phyloP scores from a whole-genome alignment of 2,329 filamentous ascomycete genomes.

The Verticillium zaregamsianum region DNA sequence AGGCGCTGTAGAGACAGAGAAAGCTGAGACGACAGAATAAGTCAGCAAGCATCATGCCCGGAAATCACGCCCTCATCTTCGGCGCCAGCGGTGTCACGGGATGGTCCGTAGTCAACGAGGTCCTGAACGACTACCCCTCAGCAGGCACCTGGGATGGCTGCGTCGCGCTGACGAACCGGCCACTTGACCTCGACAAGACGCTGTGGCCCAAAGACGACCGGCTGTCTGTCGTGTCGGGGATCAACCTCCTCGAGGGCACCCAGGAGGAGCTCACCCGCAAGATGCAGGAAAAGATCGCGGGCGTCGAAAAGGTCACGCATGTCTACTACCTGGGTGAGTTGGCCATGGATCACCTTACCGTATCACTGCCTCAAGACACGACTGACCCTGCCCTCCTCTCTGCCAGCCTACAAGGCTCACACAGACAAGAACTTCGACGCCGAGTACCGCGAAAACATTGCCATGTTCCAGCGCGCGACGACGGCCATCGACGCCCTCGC shows the following conservation, averaged over 20 bases:
- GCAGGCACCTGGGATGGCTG: constrained; percentile 15
- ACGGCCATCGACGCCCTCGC: constrained; percentile 27
- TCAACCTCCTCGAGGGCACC: constrained; percentile 33
- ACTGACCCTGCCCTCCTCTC: neutral
- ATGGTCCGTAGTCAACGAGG: constrained; percentile 16
- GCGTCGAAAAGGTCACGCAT: constrained; percentile 34
- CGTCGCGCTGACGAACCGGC: constrained; percentile 18
- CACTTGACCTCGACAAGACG: constrained; percentile 21
- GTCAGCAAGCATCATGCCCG: neutral
- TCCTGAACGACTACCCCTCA: constrained; percentile 16
- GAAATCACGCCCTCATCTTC: constrained; percentile 12
- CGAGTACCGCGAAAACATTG: constrained; percentile 32
- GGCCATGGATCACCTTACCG: neutral
- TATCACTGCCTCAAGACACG: neutral
- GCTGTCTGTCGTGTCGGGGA: constrained; percentile 34
- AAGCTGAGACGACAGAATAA: neutral
- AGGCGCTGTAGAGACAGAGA: neutral
- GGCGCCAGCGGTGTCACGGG: constrained; percentile 15
- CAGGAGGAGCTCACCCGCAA: constrained; percentile 31
- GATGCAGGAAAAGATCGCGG: constrained; percentile 25
- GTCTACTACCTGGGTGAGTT: constrained; percentile 33
- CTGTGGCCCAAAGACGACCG: constrained; percentile 33
- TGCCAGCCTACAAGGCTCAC: constrained; percentile 33
- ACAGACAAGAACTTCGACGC: constrained; percentile 25
- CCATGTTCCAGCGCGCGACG: constrained; percentile 34